Conservation (phyloP, 805 yeast species). For the Kluyveromyces siamensis region DNA sequence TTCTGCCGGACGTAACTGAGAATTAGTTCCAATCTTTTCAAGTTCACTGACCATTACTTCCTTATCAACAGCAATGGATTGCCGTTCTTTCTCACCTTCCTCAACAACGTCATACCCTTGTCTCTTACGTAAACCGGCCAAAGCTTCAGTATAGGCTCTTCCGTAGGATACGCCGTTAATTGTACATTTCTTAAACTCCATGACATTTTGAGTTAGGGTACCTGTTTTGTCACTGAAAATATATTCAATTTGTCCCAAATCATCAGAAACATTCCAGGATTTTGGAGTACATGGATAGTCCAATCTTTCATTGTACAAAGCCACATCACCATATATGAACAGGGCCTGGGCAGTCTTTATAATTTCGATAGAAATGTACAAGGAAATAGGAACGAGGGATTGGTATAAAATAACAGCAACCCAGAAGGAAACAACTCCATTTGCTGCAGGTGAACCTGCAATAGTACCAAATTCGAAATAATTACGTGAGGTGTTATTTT, state of each 20-base stretch:
- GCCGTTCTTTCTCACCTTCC: slow-evolving; percentile 44
- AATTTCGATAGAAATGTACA: slow-evolving; percentile 74
- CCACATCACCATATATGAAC: slow-evolving; percentile 67
- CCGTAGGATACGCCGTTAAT: slow-evolving; percentile 69
- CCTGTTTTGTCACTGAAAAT: slow-evolving; percentile 82
- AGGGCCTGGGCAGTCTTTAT: slow-evolving; percentile 76
- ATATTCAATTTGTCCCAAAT: slow-evolving; percentile 78
- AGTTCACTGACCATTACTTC: slow-evolving; percentile 46
- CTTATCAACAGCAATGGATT: slow-evolving; percentile 48
- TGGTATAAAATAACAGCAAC: slow-evolving; percentile 71
- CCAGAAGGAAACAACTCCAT: slow-evolving; percentile 65
- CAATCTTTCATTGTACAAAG: slow-evolving; percentile 56
- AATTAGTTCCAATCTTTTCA: slow-evolving; percentile 30
- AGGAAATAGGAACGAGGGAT: slow-evolving; percentile 73
- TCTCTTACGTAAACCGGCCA: slow-evolving; percentile 68
- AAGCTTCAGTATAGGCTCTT: slow-evolving; percentile 74
- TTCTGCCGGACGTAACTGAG: slow-evolving; percentile 44
- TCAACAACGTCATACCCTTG: slow-evolving; percentile 67
- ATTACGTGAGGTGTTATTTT: slow-evolving; percentile 41
- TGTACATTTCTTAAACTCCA: slow-evolving; percentile 80
- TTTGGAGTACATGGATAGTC: slow-evolving; percentile 82
- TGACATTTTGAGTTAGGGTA: slow-evolving; percentile 72
- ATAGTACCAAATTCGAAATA: slow-evolving; percentile 62
- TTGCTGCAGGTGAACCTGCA: slow-evolving; percentile 54
- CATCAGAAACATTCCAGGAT: slow-evolving; percentile 80